Conservation (phyloP, 345 rosid genomes). For the Xanthoceras sorbifolium region DNA sequence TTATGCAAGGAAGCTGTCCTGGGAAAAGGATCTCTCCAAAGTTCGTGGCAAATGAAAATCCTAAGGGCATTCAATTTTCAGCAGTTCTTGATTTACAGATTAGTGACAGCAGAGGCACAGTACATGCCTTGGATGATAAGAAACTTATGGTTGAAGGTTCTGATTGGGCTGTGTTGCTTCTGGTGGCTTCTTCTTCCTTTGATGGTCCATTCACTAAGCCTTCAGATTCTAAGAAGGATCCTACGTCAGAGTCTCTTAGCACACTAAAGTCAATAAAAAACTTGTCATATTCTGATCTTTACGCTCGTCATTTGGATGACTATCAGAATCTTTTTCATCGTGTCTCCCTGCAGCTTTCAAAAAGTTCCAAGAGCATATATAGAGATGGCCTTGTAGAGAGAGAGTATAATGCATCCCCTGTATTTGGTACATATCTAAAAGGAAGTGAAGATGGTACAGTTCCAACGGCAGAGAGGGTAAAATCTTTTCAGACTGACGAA, state of each 20-base stretch:
- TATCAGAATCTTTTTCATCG: conserved; percentile 87
- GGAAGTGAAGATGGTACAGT: conserved; percentile 25
- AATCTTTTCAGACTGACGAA: conserved; percentile 69
- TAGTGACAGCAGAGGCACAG: conserved; percentile 53
- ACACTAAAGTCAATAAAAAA: conserved; percentile 45
- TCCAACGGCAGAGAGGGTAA: conserved; percentile 72
- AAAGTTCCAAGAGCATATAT: conserved; percentile 37
- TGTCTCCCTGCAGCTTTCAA: conserved; percentile 66
- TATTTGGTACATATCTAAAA: conserved; percentile 18
- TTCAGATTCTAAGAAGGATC: conserved; percentile 66
- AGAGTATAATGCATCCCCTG: conserved; percentile 22
- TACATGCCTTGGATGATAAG: conserved; percentile 52
- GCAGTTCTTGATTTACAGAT: conserved; percentile 69
- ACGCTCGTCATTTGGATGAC: conserved; percentile 65
- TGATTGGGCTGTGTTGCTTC: conserved; percentile 73
- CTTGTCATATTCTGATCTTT: conserved; percentile 63
- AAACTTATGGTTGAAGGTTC: conserved; percentile 71
- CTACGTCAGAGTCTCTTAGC: conserved; percentile 45
- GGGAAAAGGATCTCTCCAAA: conserved; percentile 58
- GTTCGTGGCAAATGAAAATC: conserved; percentile 36
- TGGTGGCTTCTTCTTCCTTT: conserved; percentile 74
- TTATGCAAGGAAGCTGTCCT: conserved; percentile 76
- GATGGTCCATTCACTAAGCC: conserved; percentile 84
- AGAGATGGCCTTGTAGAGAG: conserved; percentile 12
- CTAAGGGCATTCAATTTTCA: conserved; percentile 67